Base-by-base conservation (phyloP, 1,139 yeast species). In the Diutina neorugosa region DNA sequence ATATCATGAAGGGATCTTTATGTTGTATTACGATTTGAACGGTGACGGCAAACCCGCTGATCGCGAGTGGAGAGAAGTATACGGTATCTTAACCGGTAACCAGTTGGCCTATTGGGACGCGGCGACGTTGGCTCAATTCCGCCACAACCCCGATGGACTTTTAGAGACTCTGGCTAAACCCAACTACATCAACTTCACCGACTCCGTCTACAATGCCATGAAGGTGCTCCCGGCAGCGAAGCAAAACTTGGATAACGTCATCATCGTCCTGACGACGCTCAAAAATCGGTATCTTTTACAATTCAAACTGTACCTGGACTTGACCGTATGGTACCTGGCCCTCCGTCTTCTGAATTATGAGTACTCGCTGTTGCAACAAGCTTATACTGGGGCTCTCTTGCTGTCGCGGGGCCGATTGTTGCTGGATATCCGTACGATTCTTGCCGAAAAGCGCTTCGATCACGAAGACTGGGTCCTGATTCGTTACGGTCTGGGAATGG, bases 381-480 rank as follows among this genome's bases (percentile, higher is more conserved):
- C 97, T 0, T 93, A 93, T 65, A 90, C 98, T 0, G 98, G 96
- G 6, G 96, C 97, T 0, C 72, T 93, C 55, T 73, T 93, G 53
- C 84, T 95, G 12, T 88, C 96, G 23, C 77, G 95, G 64, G 98
- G 98, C 19, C 78, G 95, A 5, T 71, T 87, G 57, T 73, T 93
- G 57, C 84, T 93, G 53, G 98, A 94, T 64, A 90, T 93, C 56
- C 78, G 88, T 55, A 86, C 94, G 9, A 76, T 93, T 44, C 73
- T 93, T 56, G 84, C 95, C 1, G 96, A 88, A 60, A 86, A 93
- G 34, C 81, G 93, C 62, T 87, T 84, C 63, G 82, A 81, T 56
- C 95, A 89, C 63, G 96, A 89, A 66, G 96, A 91, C 63, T 91
- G 96, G 97, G 90, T 87, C 43, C 80, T 91, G 66, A 95, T 93